Evolutionary conservation across 305 asterid genomes (phyloP).

Genomic region (Solanum chacoense): DNA sequence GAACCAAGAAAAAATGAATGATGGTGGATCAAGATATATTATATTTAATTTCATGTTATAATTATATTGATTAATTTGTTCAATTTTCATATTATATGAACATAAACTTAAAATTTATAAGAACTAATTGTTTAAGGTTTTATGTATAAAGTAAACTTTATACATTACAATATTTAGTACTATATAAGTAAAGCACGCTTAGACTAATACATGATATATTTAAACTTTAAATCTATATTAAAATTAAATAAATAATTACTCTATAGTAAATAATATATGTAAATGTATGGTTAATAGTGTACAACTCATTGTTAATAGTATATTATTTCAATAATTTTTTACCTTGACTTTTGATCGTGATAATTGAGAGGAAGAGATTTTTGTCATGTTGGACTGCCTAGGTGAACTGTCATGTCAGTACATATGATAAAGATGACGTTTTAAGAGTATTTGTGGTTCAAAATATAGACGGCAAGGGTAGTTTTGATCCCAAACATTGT

Average conservation of each 20-base stretch:
- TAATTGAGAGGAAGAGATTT: neutral
- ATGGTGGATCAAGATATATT: neutral
- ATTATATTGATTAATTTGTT: neutral
- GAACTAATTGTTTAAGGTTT: neutral
- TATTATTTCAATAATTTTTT: neutral
- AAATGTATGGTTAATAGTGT: neutral
- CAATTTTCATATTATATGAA: neutral
- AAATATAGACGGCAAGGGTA: too few species aligned
- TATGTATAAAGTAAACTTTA: neutral
- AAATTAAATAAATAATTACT: neutral
- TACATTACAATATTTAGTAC: neutral
- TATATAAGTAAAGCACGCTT: neutral
- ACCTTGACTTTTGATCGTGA: neutral
- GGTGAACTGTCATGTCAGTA: too few species aligned
- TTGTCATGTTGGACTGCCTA: too few species aligned
- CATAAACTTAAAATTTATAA: neutral
- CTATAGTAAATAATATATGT: neutral
- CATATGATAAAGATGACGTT: too few species aligned
- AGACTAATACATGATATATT: neutral
- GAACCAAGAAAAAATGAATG: neutral
- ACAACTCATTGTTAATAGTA: neutral
- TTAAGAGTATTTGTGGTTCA: too few species aligned
- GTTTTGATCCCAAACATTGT: too few species aligned
- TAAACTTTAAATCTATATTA: neutral
- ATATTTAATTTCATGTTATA: neutral